These are phyloP conservation scores for Vitis riparia DNA, from an alignment of 164 flowering plant species.

Conservation along the genomic window DNA sequence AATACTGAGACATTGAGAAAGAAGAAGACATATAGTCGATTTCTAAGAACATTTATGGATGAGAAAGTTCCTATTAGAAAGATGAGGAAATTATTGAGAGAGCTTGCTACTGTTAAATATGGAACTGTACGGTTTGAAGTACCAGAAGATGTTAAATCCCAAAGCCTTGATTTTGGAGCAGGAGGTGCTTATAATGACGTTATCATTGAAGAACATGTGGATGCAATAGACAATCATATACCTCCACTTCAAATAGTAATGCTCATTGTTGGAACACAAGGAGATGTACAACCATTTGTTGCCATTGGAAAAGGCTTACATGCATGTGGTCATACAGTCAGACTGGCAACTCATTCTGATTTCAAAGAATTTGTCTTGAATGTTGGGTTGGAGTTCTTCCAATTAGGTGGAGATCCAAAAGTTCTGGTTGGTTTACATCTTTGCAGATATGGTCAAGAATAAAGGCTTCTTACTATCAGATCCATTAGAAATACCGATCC, in stretches of 20 bases:
- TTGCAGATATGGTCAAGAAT: conserved; percentile 64
- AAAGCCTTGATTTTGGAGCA: conserved; percentile 31
- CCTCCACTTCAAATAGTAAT: conserved; percentile 58
- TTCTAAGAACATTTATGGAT: conserved; percentile 10
- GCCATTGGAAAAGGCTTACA: conserved; percentile 63
- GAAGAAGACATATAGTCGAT: neutral
- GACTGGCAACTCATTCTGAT: conserved; percentile 95
- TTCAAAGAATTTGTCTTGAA: conserved; percentile 95
- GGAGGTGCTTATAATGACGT: conserved; percentile 23
- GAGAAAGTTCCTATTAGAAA: conserved; percentile 14
- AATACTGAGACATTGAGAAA: neutral
- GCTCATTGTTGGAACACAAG: conserved; percentile 68
- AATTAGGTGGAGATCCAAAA: conserved; percentile 98
- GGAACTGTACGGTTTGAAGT: conserved; percentile 55
- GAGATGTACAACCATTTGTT: conserved; percentile 68
- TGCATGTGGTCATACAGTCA: conserved; percentile 82
- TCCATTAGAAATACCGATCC: conserved; percentile 52
- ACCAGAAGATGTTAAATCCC: conserved; percentile 38
- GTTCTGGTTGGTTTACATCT: conserved; percentile 70
- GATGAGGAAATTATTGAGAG: conserved; percentile 36
- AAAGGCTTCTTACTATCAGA: conserved; percentile 71
- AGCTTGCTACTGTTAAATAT: conserved; percentile 31
- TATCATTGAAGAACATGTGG: conserved; percentile 16
- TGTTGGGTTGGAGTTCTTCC: conserved; percentile 94
- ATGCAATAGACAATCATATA: conserved; percentile 17